Conservation (phyloP, 2,329 filamentous ascomycete genomes). For the Penicillium sp. region DNA sequence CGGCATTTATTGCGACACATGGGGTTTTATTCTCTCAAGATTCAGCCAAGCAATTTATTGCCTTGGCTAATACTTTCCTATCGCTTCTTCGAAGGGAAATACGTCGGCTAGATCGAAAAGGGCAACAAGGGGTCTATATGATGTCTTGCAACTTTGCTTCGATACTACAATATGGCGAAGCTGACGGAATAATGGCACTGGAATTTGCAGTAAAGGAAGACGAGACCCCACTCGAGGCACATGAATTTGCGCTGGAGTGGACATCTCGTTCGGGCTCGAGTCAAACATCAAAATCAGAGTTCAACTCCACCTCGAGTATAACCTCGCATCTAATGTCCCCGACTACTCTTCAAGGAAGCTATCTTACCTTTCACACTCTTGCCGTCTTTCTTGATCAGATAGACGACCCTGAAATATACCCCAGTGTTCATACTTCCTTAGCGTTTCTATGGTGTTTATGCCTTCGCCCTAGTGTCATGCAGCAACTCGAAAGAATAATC, state of each 20-base stretch:
- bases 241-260: slow-evolving; percentile 23
- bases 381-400: slow-evolving; percentile 48
- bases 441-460: slow-evolving; percentile 53
- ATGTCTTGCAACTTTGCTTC: slow-evolving; percentile 57
- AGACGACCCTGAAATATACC: slow-evolving; percentile 54
- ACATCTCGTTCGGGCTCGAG: not conserved
- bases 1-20: slow-evolving; percentile 56
- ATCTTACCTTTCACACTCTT: slow-evolving; percentile 46
- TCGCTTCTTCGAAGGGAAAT: slow-evolving; percentile 51
- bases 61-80: slow-evolving; percentile 43
- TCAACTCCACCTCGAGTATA: not conserved
- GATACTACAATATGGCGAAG: slow-evolving; percentile 56
- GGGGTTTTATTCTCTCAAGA: slow-evolving; percentile 48
- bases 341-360: slow-evolving; percentile 39
- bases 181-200: slow-evolving; percentile 32
- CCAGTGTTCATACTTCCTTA: slow-evolving; percentile 57
- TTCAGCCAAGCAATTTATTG: slow-evolving; percentile 40
- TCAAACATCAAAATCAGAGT: slow-evolving; percentile 1
- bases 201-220: slow-evolving; percentile 26
- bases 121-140: slow-evolving; percentile 56
- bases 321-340: slow-evolving; percentile 10
- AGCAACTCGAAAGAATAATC: slow-evolving; percentile 43
- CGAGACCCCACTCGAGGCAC: slow-evolving; percentile 11
- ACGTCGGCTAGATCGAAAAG: slow-evolving; percentile 50
- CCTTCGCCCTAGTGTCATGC: slow-evolving; percentile 38